Evolutionary conservation across 345 rosid species (phyloP), one percentile per base, ranked within the genome.

Genomic region (Arabidopsis suecica): DNA sequence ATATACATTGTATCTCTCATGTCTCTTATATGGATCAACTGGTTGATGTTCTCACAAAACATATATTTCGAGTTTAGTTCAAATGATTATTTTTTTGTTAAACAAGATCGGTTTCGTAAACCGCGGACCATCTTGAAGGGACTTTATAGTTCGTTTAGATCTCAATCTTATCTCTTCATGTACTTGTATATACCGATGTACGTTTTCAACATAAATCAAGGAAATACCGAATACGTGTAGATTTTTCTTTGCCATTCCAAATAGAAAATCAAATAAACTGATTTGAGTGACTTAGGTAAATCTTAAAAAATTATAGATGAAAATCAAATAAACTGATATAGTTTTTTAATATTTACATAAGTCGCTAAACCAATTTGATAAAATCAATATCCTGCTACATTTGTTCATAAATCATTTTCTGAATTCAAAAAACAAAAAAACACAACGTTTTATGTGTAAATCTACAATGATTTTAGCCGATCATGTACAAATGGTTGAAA

Each of bases 161-260:
- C 63, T 34, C 8, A 58, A 9, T 58, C 28, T 56, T 34, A 58
- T 58, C 25, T 58, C 28, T 58, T 34, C 59, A 5, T 57, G 61
- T 55, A 33, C 20, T 55, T 32, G 40, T 57, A 57, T 57, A 33
- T n/a, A 57, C 61, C 41, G 23, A n/a, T 57, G 41, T 33, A 57
- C 41, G 14, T 57, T 33, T 8, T 36, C 12, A 57, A 33, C 41
- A 57, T 57, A 34, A 34, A n/a, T n/a, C 61, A 56, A 32, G 38
- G n/a, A 55, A 18, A 49, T 50, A 50, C 30, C 14, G 5, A 41
- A 51, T 37, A 51, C 60, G 9, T 50, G 22, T n/a, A n/a, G n/a
- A n/a, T n/a, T n/a, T n/a, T n/a, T n/a, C n/a, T n/a, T n/a, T n/a
- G n/a, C n/a, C n/a, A n/a, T n/a, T n/a, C n/a, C n/a, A n/a, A n/a